A percentile compares a stretch with the other conserved stretches of the same genome.
Conservation (phyloP, 257 asterid genomes). For the Paraleonurus japonicus region DNA sequence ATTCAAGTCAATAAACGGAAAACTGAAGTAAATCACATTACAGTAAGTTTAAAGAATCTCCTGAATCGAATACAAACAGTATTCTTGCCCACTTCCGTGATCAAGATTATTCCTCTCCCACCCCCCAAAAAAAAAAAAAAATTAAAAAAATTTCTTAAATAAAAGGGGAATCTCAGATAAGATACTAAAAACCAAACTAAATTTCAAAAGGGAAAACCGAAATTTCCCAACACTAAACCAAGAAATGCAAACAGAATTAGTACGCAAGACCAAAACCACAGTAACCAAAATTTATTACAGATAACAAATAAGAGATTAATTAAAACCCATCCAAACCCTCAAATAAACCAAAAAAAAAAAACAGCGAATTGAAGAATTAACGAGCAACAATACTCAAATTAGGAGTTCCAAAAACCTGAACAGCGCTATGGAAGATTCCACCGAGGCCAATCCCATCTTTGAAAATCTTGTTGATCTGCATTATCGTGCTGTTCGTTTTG, state of each 20-base stretch:
- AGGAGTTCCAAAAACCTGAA: conserved; percentile 49
- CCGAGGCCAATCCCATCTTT: conserved; percentile 96
- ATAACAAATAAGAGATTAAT: neutral
- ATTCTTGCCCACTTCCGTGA: neutral
- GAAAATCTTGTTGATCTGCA: conserved; percentile 92
- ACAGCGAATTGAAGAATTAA: neutral
- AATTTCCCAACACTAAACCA: conserved; percentile 13
- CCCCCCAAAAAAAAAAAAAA: too few species aligned
- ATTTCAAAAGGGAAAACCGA: neutral
- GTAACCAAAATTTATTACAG: neutral
- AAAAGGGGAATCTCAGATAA: neutral
- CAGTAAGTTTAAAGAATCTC: neutral
- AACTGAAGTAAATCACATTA: neutral
- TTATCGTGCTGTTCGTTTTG: conserved; percentile 78
- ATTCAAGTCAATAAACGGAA: neutral
- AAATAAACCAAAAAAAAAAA: neutral
- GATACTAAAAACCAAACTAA: neutral
- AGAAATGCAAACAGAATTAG: neutral
- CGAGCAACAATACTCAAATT: neutral
- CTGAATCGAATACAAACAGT: neutral
- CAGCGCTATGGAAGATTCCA: conserved; percentile 95
- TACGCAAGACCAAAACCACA: neutral
- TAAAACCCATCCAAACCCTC: conserved; percentile 16
- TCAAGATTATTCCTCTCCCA: neutral
- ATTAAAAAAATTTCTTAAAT: neutral